Evolutionary conservation across 2,329 filamentous ascomycete species (phyloP).

Genomic region (Penicillium sp.): DNA sequence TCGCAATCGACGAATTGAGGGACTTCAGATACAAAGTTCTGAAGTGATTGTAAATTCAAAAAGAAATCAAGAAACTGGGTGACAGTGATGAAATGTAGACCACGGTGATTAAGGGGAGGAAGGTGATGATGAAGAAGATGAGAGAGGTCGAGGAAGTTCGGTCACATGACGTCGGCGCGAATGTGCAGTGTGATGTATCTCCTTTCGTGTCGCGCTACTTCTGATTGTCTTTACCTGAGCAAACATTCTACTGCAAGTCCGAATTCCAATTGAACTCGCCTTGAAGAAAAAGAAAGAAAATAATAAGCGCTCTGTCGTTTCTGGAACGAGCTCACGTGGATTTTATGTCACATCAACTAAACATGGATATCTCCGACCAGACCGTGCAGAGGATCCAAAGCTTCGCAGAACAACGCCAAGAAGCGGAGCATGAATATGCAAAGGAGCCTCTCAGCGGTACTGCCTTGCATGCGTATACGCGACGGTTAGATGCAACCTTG

Average conservation of each 20-base stretch:
- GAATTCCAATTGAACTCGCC: neutral
- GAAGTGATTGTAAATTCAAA: neutral
- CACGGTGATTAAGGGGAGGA: slow-evolving; percentile 1
- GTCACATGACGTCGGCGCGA: slow-evolving; percentile 11
- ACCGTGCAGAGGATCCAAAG: slow-evolving; percentile 35
- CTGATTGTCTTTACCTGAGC: neutral
- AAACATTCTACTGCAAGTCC: slow-evolving; percentile 1
- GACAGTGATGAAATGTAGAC: neutral
- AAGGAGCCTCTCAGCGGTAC: slow-evolving; percentile 30
- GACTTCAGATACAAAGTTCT: neutral
- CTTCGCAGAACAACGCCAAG: slow-evolving; percentile 37
- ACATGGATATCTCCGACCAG: slow-evolving; percentile 36
- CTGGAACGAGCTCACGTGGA: neutral
- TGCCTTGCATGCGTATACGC: slow-evolving; percentile 36
- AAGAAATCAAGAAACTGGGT: neutral
- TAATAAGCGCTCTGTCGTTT: neutral
- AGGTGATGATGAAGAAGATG: slow-evolving; percentile 1
- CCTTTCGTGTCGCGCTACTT: neutral
- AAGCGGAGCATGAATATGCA: slow-evolving; percentile 35
- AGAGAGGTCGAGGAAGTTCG: slow-evolving; percentile 8
- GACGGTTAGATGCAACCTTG: slow-evolving; percentile 64
- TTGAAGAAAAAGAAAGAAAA: neutral
- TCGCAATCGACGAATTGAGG: neutral
- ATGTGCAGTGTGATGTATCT: slow-evolving; percentile 2
- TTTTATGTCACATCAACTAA: slow-evolving; percentile 1